Base-by-base conservation (phyloP, 2,329 filamentous ascomycete genomes). In the Sodiomyces alkalinus region DNA sequence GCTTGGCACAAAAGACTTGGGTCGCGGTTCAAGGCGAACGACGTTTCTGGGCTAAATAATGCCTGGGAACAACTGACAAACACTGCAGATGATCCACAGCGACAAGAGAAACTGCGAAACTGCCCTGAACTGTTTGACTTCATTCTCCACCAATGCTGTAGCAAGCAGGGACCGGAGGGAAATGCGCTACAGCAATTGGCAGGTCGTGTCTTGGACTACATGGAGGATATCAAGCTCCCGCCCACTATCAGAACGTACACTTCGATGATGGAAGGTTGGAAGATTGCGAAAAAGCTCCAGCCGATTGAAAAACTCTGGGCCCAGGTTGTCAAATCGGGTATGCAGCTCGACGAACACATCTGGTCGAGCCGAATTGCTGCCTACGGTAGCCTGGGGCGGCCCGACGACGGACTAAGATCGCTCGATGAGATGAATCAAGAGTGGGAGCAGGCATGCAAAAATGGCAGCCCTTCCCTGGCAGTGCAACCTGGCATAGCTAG, bases 301-400 rank as follows among this genome's bases (percentile, higher is more conserved):
- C 70, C 64, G 14, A 57, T 86, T 34, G 66, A 75, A 31, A 60
- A 60, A 1, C 62, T 85, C 18, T 92, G 82, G 81, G 39, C 51
- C 0, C 68, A 66, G 37, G 68, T 90, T 51, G 42, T 64, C 4
- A 45, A 44, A 7, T 63, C 70, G 2, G 67, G 68, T 2, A 42
- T 72, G 7, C 52, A 64, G 37, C 69, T 82, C 4, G 80, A 87
- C 46, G 49, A 50, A 6, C 43, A 59, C 30, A 69, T 74, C 21
- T 90, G 81, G 81, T 77, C 73, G 7, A 69, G 72, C 10, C 66
- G 77, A 16, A 68, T 90, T 23, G 64, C 70, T 16, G 73, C 71
- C 0, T 58, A 83, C 8, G 67, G 85, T 31, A 57, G 62, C 22
- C 52, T 61, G 25, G 62, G 64, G 18, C 55, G 64, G 34, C 40